Base-by-base conservation (phyloP, 2,329 filamentous ascomycete genomes). In the Fusarium sp. region DNA sequence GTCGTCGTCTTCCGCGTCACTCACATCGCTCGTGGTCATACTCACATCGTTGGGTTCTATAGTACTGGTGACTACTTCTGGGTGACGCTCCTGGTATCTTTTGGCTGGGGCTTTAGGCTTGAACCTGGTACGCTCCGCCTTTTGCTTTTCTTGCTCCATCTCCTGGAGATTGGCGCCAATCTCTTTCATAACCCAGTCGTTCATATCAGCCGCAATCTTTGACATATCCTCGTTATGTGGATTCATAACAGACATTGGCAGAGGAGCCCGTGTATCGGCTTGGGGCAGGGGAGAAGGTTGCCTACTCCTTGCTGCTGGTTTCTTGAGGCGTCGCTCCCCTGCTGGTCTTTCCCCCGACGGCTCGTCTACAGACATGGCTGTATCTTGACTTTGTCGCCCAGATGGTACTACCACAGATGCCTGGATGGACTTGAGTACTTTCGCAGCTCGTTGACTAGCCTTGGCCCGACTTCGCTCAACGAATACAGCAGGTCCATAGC, bases 131-230 rank as follows among this genome's bases (percentile, higher is more conserved):
- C 63, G 70, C 38, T 72, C 69, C 2, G 75, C 69, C 45, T 78
- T 75, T 43, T 75, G 74, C 50, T 74, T 79, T 66, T 84, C 80
- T 45, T 82, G 77, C 44, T 87, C 81, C 69, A 84, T 82, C 20
- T 77, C 81, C 39, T 84, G 80, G 7, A 89, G 75, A 63, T 85
- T 87, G 20, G 83, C 82, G 3, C 83, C 84, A 34, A 91, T 88
- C 64, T 90, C 84, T 69, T 85, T 81, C 66, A 91, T 78, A 1
- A 88, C 86, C 80, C 87, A 91, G 33, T 82, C 79, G 72, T 88
- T 84, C 86, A 89, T 88, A 34, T 86, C 85, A 7, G 82, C 82
- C 3, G 85, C 79, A 36, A 88, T 81, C 65, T 82, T 80, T 40
- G 85, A 82, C 79, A 86, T 83, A 43, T 87, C 81, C 63, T 81